Percentiles rank a stretch among this genome's conserved stretches.
These are phyloP conservation scores for Niveomyces coronatus DNA, from an alignment of 2,329 filamentous ascomycete species.

Conservation along the genomic window DNA sequence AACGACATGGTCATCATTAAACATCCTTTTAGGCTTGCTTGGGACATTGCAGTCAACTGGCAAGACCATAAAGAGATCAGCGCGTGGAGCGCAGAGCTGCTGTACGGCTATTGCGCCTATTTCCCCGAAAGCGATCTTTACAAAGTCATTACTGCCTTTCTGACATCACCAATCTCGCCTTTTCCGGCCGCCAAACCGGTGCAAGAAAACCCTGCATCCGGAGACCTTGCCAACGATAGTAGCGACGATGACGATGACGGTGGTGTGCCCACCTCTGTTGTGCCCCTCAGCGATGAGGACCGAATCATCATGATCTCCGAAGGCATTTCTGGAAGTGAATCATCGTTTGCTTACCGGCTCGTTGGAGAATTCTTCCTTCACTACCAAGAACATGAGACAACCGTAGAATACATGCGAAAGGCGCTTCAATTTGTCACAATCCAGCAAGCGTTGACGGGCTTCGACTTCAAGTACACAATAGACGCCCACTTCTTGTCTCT, in stretches of 20 bases:
- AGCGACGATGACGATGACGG: constrained; percentile 50
- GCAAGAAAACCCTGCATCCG: constrained; percentile 13
- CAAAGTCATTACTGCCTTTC: constrained; percentile 70
- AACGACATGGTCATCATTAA: constrained; percentile 95
- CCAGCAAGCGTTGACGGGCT: constrained; percentile 56
- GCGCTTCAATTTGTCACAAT: constrained; percentile 51
- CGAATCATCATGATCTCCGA: constrained; percentile 72
- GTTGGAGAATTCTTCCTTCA: constrained; percentile 75
- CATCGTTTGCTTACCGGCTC: constrained; percentile 72
- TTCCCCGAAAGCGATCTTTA: constrained; percentile 79
- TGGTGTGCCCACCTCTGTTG: constrained; percentile 40
- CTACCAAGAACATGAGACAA: constrained; percentile 75
- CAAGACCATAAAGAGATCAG: constrained; percentile 63
- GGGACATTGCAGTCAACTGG: constrained; percentile 88
- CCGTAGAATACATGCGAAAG: constrained; percentile 68
- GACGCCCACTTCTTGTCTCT: constrained; percentile 70
- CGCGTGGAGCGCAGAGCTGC: constrained; percentile 68
- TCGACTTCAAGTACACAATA: constrained; percentile 56
- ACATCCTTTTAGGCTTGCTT: constrained; percentile 79
- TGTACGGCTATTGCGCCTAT: constrained; percentile 70
- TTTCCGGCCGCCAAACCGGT: constrained; percentile 44
- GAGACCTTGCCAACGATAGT: constrained; percentile 40
- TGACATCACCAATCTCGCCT: constrained; percentile 75
- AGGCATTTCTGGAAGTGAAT: constrained; percentile 56
- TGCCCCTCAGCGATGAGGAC: constrained; percentile 63